These are phyloP conservation scores for Rhodamnia rubescens DNA, from an alignment of 345 rosid species.

Conservation along the genomic window DNA sequence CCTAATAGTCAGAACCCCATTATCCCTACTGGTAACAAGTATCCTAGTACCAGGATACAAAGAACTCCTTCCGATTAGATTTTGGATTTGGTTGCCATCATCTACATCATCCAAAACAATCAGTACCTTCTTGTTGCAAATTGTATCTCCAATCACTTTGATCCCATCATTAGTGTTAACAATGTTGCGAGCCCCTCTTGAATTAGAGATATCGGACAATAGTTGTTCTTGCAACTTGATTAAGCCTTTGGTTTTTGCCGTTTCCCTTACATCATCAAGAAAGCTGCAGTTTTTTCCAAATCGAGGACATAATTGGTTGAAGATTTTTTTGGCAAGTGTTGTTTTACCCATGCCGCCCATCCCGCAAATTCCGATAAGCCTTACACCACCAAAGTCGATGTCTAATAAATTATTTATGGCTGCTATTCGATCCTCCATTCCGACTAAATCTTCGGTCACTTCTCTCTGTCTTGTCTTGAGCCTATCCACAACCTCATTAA, in stretches of 20 bases:
- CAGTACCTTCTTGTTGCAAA: neutral
- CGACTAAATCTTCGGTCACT: neutral
- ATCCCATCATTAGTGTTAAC: fast-evolving
- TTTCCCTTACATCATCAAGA: neutral
- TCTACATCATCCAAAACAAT: neutral
- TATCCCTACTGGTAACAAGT: neutral
- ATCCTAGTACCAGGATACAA: neutral
- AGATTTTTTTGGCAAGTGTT: neutral
- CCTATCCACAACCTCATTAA: neutral
- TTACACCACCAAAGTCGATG: neutral
- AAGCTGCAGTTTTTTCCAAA: neutral
- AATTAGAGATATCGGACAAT: neutral
- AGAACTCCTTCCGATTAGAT: neutral
- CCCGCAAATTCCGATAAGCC: neutral
- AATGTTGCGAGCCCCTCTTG: fast-evolving
- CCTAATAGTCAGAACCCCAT: neutral
- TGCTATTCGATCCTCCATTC: neutral
- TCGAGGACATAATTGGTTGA: neutral
- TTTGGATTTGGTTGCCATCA: neutral
- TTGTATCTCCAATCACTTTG: neutral
- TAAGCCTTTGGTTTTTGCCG: neutral
- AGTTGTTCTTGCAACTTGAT: neutral
- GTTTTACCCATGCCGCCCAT: neutral
- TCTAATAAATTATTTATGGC: neutral
- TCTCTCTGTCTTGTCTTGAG: neutral